phyloP scores from a whole-genome alignment of 768 basidiomycete genomes.

The Mycena latifolia region DNA sequence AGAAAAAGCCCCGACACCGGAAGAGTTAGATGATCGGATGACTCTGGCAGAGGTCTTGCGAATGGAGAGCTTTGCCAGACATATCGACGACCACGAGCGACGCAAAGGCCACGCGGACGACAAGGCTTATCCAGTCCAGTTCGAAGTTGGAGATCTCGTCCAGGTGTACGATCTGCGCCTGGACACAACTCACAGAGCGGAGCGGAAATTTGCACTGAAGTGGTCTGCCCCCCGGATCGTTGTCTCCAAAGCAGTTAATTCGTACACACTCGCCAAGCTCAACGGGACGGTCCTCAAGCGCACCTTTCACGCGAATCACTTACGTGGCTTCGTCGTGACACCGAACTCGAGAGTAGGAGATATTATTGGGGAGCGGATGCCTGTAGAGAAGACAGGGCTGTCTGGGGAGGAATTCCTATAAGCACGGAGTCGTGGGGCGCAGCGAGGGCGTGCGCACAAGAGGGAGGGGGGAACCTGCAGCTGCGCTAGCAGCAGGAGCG shows the following conservation, averaged over 20 bases:
- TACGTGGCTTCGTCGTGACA: slow-evolving; percentile 7
- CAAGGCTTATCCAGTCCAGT: background rate
- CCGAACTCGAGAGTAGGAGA: slow-evolving; percentile 7
- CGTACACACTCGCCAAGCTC: slow-evolving; percentile 3
- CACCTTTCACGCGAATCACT: slow-evolving; percentile 10
- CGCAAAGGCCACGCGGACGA: background rate
- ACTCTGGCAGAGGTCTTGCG: slow-evolving; percentile 1
- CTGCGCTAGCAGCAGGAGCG: no score
- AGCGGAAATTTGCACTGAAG: background rate
- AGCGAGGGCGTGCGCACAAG: slow-evolving; percentile 5
- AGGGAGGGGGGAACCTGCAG: slow-evolving; percentile 8
- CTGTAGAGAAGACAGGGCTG: slow-evolving; percentile 6
- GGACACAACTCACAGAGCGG: slow-evolving; percentile 5
- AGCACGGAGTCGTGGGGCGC: background rate
- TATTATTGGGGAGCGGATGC: slow-evolving; percentile 11
- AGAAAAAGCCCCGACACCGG: background rate
- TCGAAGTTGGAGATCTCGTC: slow-evolving; percentile 1
- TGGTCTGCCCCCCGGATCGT: slow-evolving; percentile 7
- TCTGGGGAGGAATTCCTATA: background rate
- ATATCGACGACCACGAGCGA: slow-evolving; percentile 5
- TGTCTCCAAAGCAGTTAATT: slow-evolving; percentile 2
- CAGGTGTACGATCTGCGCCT: background rate
- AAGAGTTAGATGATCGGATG: background rate
- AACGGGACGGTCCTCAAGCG: slow-evolving; percentile 5
- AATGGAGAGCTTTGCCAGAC: slow-evolving; percentile 3